phyloP scores from a whole-genome alignment of 2,329 filamentous ascomycete species.

The Cercospora canescens region DNA sequence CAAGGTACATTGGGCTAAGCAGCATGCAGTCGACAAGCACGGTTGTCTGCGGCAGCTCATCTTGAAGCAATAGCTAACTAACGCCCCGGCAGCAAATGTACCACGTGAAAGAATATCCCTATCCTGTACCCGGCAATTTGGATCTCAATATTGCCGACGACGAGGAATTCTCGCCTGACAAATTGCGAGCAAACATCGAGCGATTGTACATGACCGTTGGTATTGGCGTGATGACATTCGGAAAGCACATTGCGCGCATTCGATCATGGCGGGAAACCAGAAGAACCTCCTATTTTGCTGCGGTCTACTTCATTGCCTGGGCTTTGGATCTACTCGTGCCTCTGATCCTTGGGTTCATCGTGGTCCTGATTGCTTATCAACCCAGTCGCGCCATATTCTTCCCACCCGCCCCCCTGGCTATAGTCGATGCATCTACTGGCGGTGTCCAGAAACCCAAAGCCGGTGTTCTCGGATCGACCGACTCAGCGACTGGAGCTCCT shows the following conservation, averaged over 20 bases:
- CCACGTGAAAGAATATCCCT: conserved; percentile 67
- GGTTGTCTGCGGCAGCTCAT: no score
- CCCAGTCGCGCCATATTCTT: conserved; percentile 65
- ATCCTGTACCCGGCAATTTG: conserved; percentile 64
- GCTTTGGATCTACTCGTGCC: conserved; percentile 69
- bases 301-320: conserved; percentile 68
- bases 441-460: conserved; percentile 75
- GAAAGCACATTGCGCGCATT: conserved; percentile 74
- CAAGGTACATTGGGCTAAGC: no score
- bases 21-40: no score
- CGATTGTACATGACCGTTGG: conserved; percentile 79
- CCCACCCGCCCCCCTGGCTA: conserved; percentile 72
- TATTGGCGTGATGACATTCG: conserved; percentile 63
- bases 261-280: conserved; percentile 76
- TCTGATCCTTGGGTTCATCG: conserved; percentile 56
- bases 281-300: conserved; percentile 67
- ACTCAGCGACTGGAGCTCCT: conserved; percentile 77
- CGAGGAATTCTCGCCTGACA: conserved; percentile 83
- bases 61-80: no score
- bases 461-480: conserved; percentile 72
- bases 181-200: conserved; percentile 75
- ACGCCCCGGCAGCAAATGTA: no score
- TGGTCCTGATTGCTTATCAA: conserved; percentile 67
- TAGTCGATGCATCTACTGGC: conserved; percentile 69
- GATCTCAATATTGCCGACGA: conserved; percentile 81